phyloP scores from a whole-genome alignment of 2,329 filamentous ascomycete species.

The Elsinoe arachidis region DNA sequence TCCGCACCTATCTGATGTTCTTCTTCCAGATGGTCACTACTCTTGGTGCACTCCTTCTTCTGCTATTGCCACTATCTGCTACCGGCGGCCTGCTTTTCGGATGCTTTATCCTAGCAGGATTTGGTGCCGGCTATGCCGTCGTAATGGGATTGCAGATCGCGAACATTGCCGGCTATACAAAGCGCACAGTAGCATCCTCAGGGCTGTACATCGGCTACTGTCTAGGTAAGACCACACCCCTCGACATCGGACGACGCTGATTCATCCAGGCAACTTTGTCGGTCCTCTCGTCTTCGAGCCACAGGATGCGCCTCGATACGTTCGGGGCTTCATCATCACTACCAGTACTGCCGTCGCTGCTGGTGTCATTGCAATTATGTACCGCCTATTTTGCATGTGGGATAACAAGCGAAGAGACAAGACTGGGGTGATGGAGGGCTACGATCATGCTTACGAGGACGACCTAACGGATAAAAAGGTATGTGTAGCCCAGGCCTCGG shows the following conservation, averaged over 20 bases:
- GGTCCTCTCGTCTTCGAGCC: slow-evolving; percentile 36
- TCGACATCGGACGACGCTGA: not conserved
- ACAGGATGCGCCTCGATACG: slow-evolving; percentile 35
- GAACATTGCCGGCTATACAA: slow-evolving; percentile 47
- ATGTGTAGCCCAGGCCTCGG: not conserved
- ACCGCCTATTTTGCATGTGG: slow-evolving; percentile 38
- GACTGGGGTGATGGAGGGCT: slow-evolving; percentile 38
- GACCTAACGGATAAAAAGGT: slow-evolving; percentile 40
- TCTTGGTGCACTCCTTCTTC: slow-evolving; percentile 34
- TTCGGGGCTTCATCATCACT: slow-evolving; percentile 33
- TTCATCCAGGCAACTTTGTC: slow-evolving; percentile 33
- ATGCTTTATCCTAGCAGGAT: slow-evolving; percentile 35
- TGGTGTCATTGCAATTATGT: slow-evolving; percentile 33
- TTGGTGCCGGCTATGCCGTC: slow-evolving; percentile 41
- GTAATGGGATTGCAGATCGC: slow-evolving; percentile 43
- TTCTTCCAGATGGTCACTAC: slow-evolving; percentile 5
- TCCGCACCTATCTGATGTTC: not conserved
- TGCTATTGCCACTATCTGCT: slow-evolving; percentile 33
- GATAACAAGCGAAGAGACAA: slow-evolving; percentile 38
- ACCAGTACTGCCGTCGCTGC: slow-evolving; percentile 29
- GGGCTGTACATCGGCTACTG: slow-evolving; percentile 46
- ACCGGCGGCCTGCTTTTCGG: slow-evolving; percentile 42
- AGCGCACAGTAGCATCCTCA: slow-evolving; percentile 40
- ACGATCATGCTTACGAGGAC: slow-evolving; percentile 46
- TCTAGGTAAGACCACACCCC: slow-evolving; percentile 28